Conservation (phyloP, 495 filamentous ascomycete species). For the Cercophora newfieldiana region DNA sequence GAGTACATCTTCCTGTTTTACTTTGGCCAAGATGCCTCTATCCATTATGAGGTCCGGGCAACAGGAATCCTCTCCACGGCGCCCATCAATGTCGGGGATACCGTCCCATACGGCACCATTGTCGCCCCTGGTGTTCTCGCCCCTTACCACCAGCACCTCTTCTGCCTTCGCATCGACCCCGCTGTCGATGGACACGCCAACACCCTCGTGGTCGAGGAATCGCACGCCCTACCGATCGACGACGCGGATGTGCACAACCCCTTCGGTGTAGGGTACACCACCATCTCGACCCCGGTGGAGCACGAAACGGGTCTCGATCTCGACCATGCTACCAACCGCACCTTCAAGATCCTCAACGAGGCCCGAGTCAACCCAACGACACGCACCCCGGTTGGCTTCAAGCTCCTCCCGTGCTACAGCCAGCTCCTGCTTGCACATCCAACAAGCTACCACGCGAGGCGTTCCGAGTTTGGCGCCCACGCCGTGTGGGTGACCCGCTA, state of each 20-base stretch:
- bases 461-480: conserved; percentile 81
- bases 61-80: conserved; percentile 86
- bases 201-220: conserved; percentile 69
- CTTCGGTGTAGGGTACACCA: conserved; percentile 72
- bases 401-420: conserved; percentile 70
- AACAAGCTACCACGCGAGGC: conserved; percentile 65
- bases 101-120: conserved; percentile 69
- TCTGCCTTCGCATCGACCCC: conserved; percentile 84
- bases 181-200: conserved; percentile 74
- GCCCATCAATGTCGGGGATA: conserved; percentile 62
- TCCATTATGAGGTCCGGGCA: conserved; percentile 78
- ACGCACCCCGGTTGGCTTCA: conserved; percentile 74
- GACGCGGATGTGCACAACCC: conserved; percentile 67
- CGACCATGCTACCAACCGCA: conserved; percentile 61
- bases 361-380: conserved; percentile 68
- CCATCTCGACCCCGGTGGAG: conserved; percentile 61
- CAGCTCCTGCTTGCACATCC: conserved; percentile 77
- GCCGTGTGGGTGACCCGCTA: conserved; percentile 82
- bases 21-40: conserved; percentile 81
- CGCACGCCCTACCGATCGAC: conserved; percentile 48
- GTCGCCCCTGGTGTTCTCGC: conserved; percentile 83
- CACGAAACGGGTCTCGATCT: conserved; percentile 57
- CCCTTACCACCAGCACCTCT: conserved; percentile 81
- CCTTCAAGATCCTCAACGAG: conserved; percentile 80
- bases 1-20: conserved; percentile 84